Base-by-base conservation (phyloP, 768 basidiomycete species). In the Rubroboletus satanas region DNA sequence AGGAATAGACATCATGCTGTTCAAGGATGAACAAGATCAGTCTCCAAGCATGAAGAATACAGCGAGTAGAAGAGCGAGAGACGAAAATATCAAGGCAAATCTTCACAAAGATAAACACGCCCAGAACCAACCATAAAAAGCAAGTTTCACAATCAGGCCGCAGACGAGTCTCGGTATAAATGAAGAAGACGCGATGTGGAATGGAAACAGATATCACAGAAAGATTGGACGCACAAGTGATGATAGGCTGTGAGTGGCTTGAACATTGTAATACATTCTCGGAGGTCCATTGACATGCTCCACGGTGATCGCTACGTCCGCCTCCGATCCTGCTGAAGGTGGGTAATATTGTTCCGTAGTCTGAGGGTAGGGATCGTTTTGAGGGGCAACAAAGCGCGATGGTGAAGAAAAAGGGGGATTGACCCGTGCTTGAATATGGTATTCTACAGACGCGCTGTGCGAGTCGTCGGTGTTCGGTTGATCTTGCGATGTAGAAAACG, bases 191-290 rank as follows among this genome's bases (percentile, higher is more conserved):
- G 9, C 7, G 7, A n/a, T 6, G 37, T 32, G 14, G 18, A 37
- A 39, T 4, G 26, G 10, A 32, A 12, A n/a, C 5, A 41, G 33
- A 49, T 42, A 21, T 6, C 8, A 49, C 7, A 26, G 17, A 37
- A 38, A 29, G 15, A 31, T 26, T 45, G 36, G 14, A 69, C 68
- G 57, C 29, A 69, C 68, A 2, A 69, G 56, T 0, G 67, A 65
- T n/a, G 69, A 58, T n/a, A 61, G 14, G 15, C 61, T 63, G 38
- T 38, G 62, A 42, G 44, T 55, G 11, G 52, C 52, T n/a, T 51
- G 69, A 12, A 42, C 29, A 29, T 54, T 43, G 45, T 61, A 61
- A 41, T 59, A 62, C 21, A 55, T 36, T 17, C 41, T n/a, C 17
- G 51, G n/a, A 9, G 59, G 37, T 45, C 56, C 50, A 2, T 55